Evolutionary conservation across 1,284 basidiomycete genomes (phyloP).

Genomic region (Leccinum solheimii): DNA sequence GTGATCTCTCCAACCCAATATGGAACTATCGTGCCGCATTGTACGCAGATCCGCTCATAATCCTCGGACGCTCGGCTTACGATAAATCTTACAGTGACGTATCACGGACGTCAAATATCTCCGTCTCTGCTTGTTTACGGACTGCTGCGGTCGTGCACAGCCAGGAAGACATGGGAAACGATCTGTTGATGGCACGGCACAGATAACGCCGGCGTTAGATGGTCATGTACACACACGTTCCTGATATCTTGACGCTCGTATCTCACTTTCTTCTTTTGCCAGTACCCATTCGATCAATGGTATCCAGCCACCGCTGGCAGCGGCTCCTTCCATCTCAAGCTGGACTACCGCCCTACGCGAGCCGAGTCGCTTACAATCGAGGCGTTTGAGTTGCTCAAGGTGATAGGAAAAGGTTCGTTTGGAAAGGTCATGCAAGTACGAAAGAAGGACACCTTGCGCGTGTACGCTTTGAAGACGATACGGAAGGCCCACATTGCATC

Average conservation of each 20-base stretch:
- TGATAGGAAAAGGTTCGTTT: constrained; percentile 98
- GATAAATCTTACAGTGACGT: constrained; percentile 62
- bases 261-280: constrained; percentile 6
- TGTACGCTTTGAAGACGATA: constrained; percentile 99
- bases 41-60: constrained; percentile 47
- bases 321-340: constrained; percentile 94
- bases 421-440: constrained; percentile 99
- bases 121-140: constrained; percentile 85
- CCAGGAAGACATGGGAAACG: constrained; percentile 75
- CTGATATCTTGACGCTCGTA: constrained; percentile 3
- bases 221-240: constrained; percentile 52
- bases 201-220: constrained; percentile 87
- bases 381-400: constrained; percentile 95
- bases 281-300: constrained; percentile 86
- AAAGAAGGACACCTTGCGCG: constrained; percentile 96
- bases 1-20: constrained; percentile 79
- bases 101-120: constrained; percentile 86
- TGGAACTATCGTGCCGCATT: constrained; percentile 99
- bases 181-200: constrained; percentile 90
- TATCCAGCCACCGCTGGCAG: constrained; percentile 81
- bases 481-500: constrained; percentile 99
- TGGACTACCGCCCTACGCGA: constrained; percentile 87
- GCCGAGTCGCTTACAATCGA: constrained; percentile 90
- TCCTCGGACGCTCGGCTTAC: constrained; percentile 8
- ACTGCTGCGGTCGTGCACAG: constrained; percentile 51